Evolutionary conservation across 106 monocot genomes (phyloP).

Genomic region (Platanthera zijinensis): DNA sequence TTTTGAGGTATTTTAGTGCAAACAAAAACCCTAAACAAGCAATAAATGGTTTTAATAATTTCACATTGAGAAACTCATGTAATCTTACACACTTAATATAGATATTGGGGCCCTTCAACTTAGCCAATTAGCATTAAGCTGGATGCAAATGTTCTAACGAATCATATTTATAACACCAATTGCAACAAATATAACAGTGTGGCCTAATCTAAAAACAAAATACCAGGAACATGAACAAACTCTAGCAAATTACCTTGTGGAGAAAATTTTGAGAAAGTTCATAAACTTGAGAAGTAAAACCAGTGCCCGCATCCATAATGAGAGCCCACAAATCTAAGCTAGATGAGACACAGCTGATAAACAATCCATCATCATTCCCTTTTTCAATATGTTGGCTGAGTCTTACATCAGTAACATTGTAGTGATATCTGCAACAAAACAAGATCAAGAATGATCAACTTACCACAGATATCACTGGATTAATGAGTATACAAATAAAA

Average conservation of each 20-base stretch:
- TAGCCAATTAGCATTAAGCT: too few relatives aligned
- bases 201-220: background rate
- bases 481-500: background rate
- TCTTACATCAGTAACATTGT: conserved; percentile 83
- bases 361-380: conserved; percentile 87
- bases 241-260: conserved; percentile 46
- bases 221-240: background rate
- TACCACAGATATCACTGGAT: background rate
- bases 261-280: conserved; percentile 78
- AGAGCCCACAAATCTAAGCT: conserved; percentile 84
- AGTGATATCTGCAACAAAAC: conserved; percentile 67
- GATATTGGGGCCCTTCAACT: too few relatives aligned
- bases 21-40: too few relatives aligned
- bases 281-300: conserved; percentile 83
- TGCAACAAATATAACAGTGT: background rate
- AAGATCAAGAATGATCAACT: background rate
- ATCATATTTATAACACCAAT: background rate
- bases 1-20: too few relatives aligned
- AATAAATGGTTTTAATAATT: too few relatives aligned
- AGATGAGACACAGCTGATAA: conserved; percentile 81
- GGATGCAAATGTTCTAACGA: too few relatives aligned
- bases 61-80: too few relatives aligned
- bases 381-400: conserved; percentile 85
- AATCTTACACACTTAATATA: too few relatives aligned
- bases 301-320: conserved; percentile 99